Conservation (phyloP, 2,329 filamentous ascomycete genomes). For the Waltergamsia citrina region DNA sequence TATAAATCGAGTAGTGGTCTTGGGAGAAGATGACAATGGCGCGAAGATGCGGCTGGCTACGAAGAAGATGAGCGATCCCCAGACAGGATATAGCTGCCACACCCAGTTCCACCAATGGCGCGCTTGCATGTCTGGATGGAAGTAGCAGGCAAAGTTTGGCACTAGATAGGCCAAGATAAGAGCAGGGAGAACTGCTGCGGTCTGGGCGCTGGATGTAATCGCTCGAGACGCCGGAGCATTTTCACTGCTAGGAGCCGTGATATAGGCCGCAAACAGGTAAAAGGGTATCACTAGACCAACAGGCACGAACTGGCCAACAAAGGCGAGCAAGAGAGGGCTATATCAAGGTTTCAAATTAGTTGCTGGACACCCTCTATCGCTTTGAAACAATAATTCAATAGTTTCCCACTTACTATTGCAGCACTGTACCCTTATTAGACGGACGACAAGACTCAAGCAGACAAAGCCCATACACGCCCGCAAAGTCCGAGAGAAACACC, state of each 20-base stretch:
- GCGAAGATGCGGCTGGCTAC: too few species aligned
- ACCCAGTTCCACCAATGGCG: conserved; percentile 20
- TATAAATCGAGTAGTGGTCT: too few species aligned
- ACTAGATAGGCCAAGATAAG: conserved; percentile 10
- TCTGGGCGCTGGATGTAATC: conserved; percentile 6
- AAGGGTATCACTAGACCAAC: conserved; percentile 11
- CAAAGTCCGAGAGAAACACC: conserved; percentile 16
- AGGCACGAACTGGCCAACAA: conserved; percentile 12
- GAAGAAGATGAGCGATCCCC: conserved; percentile 11
- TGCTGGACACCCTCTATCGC: too few species aligned
- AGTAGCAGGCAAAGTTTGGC: conserved; percentile 10
- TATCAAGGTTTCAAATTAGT: too few species aligned
- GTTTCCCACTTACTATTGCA: conserved; percentile 12
- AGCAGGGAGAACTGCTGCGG: conserved; percentile 9
- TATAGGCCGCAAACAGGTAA: conserved; percentile 9
- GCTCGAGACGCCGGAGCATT: conserved; percentile 7
- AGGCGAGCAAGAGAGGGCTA: conserved; percentile 10
- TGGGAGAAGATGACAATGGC: too few species aligned
- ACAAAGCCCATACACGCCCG: conserved; percentile 14
- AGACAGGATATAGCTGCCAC: conserved; percentile 18
- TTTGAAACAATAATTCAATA: neutral
- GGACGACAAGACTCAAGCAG: conserved; percentile 13
- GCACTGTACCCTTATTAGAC: conserved; percentile 7
- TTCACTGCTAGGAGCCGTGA: conserved; percentile 8
- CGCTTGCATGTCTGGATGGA: conserved; percentile 10